Conservation (phyloP, 345 rosid genomes). For the thale cress (Arabidopsis thaliana) region DNA sequence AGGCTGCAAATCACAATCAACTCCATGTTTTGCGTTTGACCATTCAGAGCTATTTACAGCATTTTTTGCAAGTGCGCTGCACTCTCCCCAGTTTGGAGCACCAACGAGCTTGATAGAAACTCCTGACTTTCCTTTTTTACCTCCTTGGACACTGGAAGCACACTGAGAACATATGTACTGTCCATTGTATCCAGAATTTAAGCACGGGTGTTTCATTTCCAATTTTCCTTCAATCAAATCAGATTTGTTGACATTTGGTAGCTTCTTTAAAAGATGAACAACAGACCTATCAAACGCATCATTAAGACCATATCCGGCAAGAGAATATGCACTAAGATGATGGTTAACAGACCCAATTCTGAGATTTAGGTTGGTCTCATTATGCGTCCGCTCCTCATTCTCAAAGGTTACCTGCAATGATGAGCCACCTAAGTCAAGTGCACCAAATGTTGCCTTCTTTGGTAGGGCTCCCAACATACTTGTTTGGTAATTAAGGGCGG, state of each 20-base stretch:
- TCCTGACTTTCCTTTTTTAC: slow-evolving; percentile 68
- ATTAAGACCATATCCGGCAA: slow-evolving; percentile 95
- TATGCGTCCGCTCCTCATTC: slow-evolving; percentile 60
- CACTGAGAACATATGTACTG: slow-evolving; percentile 76
- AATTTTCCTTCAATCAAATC: slow-evolving; percentile 60
- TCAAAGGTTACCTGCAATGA: slow-evolving; percentile 99
- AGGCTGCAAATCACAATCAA: slow-evolving; percentile 91
- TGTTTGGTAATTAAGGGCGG: slow-evolving; percentile 83
- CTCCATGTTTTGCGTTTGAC: slow-evolving; percentile 64
- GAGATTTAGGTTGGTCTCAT: slow-evolving; percentile 68
- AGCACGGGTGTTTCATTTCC: slow-evolving; percentile 89
- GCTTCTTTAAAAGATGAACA: slow-evolving; percentile 56
- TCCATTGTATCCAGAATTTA: slow-evolving; percentile 83
- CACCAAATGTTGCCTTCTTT: slow-evolving; percentile 84
- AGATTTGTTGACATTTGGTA: slow-evolving; percentile 51
- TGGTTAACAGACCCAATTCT: slow-evolving; percentile 80
- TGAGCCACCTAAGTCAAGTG: slow-evolving; percentile 98
- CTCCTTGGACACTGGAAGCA: slow-evolving; percentile 53
- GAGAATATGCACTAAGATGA: slow-evolving; percentile 94
- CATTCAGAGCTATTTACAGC: slow-evolving; percentile 92
- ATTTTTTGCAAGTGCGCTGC: slow-evolving; percentile 76
- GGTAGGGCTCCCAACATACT: slow-evolving; percentile 69
- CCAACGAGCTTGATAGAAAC: slow-evolving; percentile 71
- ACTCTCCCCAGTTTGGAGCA: slow-evolving; percentile 86
- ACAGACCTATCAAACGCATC: slow-evolving; percentile 98